Evolutionary conservation across 768 basidiomycete species (phyloP).

Genomic region (Mycena albidolilacea): DNA sequence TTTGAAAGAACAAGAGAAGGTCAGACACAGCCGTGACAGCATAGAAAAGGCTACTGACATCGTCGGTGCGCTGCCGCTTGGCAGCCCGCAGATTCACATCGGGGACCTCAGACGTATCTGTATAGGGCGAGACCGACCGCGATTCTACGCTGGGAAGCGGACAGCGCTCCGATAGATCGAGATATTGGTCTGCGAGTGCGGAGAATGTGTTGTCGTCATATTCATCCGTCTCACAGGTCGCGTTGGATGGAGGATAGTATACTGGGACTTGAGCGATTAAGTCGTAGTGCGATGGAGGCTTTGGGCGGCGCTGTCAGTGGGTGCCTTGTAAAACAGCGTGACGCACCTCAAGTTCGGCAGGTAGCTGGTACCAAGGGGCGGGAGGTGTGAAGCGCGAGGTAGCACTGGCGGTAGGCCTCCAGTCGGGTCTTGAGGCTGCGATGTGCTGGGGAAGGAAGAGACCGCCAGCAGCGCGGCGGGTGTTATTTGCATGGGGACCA

Average conservation of each 20-base stretch:
- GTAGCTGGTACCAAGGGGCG: not conserved
- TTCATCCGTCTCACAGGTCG: too few species aligned
- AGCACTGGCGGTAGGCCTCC: not conserved
- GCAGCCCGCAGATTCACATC: not conserved
- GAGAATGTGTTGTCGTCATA: not conserved
- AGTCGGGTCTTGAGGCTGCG: not conserved
- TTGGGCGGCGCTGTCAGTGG: not conserved
- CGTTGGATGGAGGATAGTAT: not conserved
- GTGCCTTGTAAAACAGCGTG: not conserved
- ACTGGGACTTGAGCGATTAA: not conserved
- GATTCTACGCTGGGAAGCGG: not conserved
- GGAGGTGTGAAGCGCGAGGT: not conserved
- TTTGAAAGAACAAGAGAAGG: not conserved
- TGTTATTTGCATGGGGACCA: not conserved
- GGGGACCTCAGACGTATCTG: not conserved
- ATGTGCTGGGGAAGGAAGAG: not conserved
- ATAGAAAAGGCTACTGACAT: constrained; percentile 2
- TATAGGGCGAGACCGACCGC: constrained; percentile 4
- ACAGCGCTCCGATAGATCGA: constrained; percentile 21
- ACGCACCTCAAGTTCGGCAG: constrained; percentile 23
- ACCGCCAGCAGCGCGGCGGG: not conserved
- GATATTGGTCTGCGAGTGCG: constrained; percentile 13
- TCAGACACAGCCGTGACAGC: not conserved
- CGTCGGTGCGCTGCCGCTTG: not conserved
- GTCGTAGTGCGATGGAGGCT: not conserved